These are phyloP conservation scores for Candida coquimbonensis DNA, from an alignment of 805 yeast species.

Conservation along the genomic window DNA sequence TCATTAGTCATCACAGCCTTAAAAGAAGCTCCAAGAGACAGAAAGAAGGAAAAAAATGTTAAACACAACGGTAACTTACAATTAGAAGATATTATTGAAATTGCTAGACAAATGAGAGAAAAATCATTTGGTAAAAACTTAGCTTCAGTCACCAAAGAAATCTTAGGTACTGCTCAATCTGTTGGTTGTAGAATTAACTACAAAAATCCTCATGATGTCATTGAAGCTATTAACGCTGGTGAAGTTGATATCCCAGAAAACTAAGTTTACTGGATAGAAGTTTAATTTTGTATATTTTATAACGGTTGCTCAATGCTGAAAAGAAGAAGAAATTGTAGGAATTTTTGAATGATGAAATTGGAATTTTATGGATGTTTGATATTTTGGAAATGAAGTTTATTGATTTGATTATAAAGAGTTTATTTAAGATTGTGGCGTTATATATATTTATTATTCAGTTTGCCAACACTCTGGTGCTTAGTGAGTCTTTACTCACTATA, in stretches of 20 bases:
- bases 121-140: constrained; percentile 97
- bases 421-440: not conserved
- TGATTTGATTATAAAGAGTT: not conserved
- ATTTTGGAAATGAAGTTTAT: no score
- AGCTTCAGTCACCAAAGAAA: constrained; percentile 96
- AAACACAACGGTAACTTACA: constrained; percentile 99
- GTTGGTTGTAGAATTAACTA: constrained; percentile 99
- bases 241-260: constrained; percentile 89
- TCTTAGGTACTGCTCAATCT: constrained; percentile 99
- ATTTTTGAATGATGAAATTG: no score
- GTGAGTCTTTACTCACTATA: constrained; percentile 37
- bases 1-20: constrained; percentile 98
- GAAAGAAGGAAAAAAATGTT: constrained; percentile 99
- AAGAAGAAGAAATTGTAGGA: not conserved
- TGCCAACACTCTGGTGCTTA: constrained; percentile 93
- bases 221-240: constrained; percentile 97
- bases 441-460: constrained; percentile 34
- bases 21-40: constrained; percentile 99
- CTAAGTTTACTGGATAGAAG: constrained; percentile 31
- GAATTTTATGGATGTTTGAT: no score
- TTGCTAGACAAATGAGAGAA: constrained; percentile 96
- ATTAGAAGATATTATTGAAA: constrained; percentile 90
- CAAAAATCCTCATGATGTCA: constrained; percentile 98
- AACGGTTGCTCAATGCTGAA: constrained; percentile 16
- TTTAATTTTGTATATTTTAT: constrained; percentile 20